Base-by-base conservation (phyloP, 2,329 filamentous ascomycete genomes). In the Sclerotinia sclerotiorum region DNA sequence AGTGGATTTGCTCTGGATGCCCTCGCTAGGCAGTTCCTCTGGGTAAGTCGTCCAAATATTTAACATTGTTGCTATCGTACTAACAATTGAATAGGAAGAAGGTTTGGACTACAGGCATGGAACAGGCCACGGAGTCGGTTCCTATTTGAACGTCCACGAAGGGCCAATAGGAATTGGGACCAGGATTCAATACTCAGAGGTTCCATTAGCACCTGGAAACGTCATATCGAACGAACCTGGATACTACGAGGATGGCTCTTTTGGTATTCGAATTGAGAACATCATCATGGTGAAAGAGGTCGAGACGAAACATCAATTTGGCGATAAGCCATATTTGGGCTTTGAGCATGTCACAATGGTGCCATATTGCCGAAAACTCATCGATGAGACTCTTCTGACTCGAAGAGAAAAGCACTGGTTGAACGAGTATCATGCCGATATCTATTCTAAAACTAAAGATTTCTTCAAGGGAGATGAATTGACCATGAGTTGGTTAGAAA, bases 261-360 rank as follows among this genome's bases (percentile, higher is more conserved):
- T 97, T 76, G 95, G 95, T 24, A 95, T 99, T 73, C 90, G 95
- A 24, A 97, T 97, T 76, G 95, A 99, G 80, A 99, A 99, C 78
- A 88, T 99, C 75, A 88, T 97, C 72, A 90, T 98, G 84, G 93
- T 96, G 42, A 90, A 87, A 73, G 93, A 97, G 78, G 90, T 91
- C n/a, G 84, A 94, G 79, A 97, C 94, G 5, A 89, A 89, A 70
- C 86, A 97, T 79, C 88, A 89, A 48, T 98, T 98, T 77, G 94
- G 94, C 27, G 94, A 97, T 75, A 97, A 97, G 81, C 90, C 94
- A 2, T 99, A 92, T 81, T 83, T 98, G 48, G 93, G 94, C 4
- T 99, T 99, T 74, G 94, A 99, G 82, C 92, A 97, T 79, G 93
- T 98, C 72, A 99, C 95, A 0, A 93, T 99, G 93, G 93, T 94